Evolutionary conservation across 2,329 filamentous ascomycete genomes (phyloP).

Genomic region (Cadophora sp.): DNA sequence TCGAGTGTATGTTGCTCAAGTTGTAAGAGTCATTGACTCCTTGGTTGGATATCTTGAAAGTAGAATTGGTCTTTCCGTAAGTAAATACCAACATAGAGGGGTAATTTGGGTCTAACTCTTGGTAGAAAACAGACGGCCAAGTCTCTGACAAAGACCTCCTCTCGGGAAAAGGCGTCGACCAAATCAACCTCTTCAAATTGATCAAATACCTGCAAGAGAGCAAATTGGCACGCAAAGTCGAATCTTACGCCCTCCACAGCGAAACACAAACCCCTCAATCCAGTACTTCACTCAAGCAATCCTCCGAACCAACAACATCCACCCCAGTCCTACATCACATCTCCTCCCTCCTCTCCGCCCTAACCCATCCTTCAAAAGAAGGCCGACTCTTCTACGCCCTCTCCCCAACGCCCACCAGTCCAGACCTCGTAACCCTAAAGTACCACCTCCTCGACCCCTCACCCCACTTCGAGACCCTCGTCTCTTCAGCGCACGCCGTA

Average conservation of each 20-base stretch:
- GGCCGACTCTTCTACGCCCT: conserved; percentile 71
- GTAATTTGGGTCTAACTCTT: conserved; percentile 30
- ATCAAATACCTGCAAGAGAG: conserved; percentile 89
- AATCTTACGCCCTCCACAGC: conserved; percentile 78
- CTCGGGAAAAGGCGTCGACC: conserved; percentile 85
- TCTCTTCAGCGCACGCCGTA: conserved; percentile 82
- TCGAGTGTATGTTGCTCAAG: conserved; percentile 87
- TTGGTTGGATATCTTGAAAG: conserved; percentile 72
- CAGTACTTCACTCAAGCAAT: conserved; percentile 32
- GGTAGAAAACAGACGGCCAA: conserved; percentile 64
- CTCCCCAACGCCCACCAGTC: conserved; percentile 33
- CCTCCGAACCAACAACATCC: conserved; percentile 23
- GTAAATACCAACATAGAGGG: conserved; percentile 17
- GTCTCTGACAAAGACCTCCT: conserved; percentile 77
- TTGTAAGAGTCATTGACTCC: conserved; percentile 83
- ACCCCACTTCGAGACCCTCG: conserved; percentile 87
- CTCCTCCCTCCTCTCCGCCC: conserved; percentile 73
- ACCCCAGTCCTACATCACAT: conserved; percentile 56
- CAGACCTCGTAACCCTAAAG: conserved; percentile 66
- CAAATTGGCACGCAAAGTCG: conserved; percentile 92
- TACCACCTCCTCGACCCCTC: conserved; percentile 93
- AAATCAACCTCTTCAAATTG: conserved; percentile 92
- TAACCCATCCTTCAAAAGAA: conserved; percentile 84
- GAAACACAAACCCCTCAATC: conserved; percentile 40
- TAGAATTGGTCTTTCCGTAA: conserved; percentile 57